These are phyloP conservation scores for Zasmidium angulare DNA, from an alignment of 2,329 filamentous ascomycete genomes.

Conservation along the genomic window DNA sequence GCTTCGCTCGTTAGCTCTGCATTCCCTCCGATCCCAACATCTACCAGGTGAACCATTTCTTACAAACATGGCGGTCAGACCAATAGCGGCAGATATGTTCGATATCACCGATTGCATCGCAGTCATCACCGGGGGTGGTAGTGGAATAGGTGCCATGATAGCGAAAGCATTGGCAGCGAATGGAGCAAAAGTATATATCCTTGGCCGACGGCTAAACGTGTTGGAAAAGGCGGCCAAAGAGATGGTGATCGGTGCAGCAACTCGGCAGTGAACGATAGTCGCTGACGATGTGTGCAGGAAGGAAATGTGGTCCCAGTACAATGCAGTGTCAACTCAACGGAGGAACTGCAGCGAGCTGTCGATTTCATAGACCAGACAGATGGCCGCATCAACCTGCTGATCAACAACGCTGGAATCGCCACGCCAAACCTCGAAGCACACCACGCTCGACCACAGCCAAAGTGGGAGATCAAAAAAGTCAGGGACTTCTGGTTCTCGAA, in stretches of 20 bases:
- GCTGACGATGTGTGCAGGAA: neutral
- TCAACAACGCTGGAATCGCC: conserved; percentile 61
- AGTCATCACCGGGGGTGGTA: neutral
- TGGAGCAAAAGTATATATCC: conserved; percentile 62
- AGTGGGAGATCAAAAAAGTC: neutral
- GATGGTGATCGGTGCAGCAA: neutral
- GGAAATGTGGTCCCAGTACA: conserved; percentile 29
- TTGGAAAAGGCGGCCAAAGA: conserved; percentile 50
- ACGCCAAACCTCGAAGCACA: conserved; percentile 61
- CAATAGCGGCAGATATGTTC: neutral
- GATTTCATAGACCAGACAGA: conserved; percentile 59
- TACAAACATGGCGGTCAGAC: neutral
- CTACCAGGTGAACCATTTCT: too few relatives aligned
- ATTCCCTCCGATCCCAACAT: neutral
- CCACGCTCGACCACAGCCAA: conserved; percentile 24
- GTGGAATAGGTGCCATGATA: conserved; percentile 64
- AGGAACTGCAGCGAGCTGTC: conserved; percentile 57
- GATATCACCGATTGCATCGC: conserved; percentile 4
- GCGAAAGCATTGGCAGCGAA: conserved; percentile 58
- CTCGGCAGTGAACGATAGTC: neutral
- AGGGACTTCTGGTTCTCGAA: neutral
- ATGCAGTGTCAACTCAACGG: conserved; percentile 64
- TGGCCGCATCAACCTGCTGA: conserved; percentile 66
- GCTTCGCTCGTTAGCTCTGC: neutral
- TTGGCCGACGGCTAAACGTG: conserved; percentile 51